These are phyloP conservation scores for Eutrema salsugineum DNA, from an alignment of 441 rosid species.

Conservation along the genomic window DNA sequence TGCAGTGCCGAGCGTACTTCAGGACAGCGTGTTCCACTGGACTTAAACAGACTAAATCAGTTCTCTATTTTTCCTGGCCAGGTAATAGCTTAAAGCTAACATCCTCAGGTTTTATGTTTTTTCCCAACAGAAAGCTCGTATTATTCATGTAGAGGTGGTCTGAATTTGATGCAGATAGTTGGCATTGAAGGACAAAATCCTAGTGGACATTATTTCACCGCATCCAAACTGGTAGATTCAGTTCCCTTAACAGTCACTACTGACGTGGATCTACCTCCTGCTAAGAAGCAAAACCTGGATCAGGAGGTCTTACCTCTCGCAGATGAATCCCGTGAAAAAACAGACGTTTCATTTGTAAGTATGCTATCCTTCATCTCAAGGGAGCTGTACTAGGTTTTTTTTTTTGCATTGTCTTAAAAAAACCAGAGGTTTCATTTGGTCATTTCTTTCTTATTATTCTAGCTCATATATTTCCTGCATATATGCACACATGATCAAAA, in stretches of 20 bases:
- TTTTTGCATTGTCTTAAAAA: background rate
- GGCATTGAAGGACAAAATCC: slow-evolving; percentile 94
- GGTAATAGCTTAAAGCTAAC: slow-evolving; percentile 42
- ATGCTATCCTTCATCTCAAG: slow-evolving; percentile 2
- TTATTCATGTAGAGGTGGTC: slow-evolving; percentile 10
- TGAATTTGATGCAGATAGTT: slow-evolving; percentile 57
- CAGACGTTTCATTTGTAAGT: slow-evolving; percentile 70
- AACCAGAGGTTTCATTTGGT: background rate
- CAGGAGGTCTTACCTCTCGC: slow-evolving; percentile 41
- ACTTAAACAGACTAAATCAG: slow-evolving; percentile 62
- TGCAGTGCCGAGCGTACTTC: slow-evolving; percentile 85
- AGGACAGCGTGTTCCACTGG: slow-evolving; percentile 84
- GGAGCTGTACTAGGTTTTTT: background rate
- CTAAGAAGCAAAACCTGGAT: slow-evolving; percentile 78
- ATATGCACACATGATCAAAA: background rate
- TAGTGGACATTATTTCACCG: slow-evolving; percentile 93
- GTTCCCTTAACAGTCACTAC: slow-evolving; percentile 47
- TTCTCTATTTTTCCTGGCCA: slow-evolving; percentile 97
- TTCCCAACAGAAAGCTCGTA: background rate
- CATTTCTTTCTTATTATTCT: background rate
- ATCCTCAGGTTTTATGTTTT: slow-evolving; percentile 8
- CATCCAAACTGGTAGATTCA: slow-evolving; percentile 70
- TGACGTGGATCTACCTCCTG: slow-evolving; percentile 52
- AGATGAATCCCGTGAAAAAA: slow-evolving; percentile 27
- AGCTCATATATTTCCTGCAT: background rate